Conservation (phyloP, 2,329 filamentous ascomycete genomes). For the Penicillium sclerotiorum region DNA sequence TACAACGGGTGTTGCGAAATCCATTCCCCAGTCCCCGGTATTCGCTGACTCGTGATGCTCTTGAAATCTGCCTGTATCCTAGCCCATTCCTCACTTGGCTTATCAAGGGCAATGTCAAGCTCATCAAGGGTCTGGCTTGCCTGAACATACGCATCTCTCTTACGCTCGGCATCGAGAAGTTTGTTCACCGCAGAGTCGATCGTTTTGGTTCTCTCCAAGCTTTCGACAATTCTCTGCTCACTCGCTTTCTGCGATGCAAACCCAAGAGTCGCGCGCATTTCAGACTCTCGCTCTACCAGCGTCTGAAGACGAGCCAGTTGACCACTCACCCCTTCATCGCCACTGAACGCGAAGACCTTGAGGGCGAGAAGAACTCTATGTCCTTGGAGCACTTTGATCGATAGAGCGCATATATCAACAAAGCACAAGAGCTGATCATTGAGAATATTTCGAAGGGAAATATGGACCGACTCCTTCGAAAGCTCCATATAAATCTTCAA, state of each 20-base stretch:
- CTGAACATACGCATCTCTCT: background rate
- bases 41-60: background rate
- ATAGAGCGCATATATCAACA: background rate
- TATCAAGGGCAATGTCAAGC: background rate
- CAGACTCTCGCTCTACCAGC: background rate
- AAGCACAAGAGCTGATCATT: background rate
- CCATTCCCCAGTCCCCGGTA: background rate
- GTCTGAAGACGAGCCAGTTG: background rate
- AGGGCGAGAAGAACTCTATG: background rate
- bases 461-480: background rate
- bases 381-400: background rate
- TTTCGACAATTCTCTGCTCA: background rate
- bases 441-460: background rate
- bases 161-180: background rate
- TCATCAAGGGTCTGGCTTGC: background rate
- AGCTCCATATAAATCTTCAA: background rate
- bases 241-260: background rate
- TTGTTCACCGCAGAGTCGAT: background rate
- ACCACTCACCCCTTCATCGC: background rate
- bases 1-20: background rate
- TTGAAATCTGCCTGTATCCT: background rate
- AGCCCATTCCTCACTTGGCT: background rate
- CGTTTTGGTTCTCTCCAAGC: background rate
- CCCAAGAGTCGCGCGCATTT: background rate
- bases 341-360: background rate